Percentiles rank a stretch among this genome's conserved stretches.
phyloP scores from a whole-genome alignment of 441 rosid species.

The Pelargonium myrrhifolium region DNA sequence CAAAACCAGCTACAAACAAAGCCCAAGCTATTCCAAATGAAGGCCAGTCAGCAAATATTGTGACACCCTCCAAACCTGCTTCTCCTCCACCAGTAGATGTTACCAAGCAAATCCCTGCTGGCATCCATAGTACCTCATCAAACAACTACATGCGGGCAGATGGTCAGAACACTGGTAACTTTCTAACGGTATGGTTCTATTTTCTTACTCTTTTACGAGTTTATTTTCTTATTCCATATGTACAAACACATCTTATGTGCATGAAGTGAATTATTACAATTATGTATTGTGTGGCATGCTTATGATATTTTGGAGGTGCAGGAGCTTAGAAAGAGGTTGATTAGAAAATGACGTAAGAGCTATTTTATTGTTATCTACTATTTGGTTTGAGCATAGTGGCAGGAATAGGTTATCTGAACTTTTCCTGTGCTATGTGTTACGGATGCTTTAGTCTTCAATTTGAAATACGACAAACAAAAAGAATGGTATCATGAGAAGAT shows the following conservation, averaged over 20 bases:
- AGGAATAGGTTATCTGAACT: not conserved
- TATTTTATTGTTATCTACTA: not conserved
- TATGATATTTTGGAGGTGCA: not conserved
- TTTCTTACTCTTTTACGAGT: not conserved
- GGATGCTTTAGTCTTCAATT: no score
- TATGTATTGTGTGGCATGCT: not conserved
- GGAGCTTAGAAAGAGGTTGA: not conserved
- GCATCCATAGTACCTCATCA: slow-evolving; percentile 56
- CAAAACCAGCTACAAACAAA: slow-evolving; percentile 33
- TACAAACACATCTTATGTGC: not conserved
- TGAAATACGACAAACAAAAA: no score
- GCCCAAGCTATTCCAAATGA: slow-evolving; percentile 34
- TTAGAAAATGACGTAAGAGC: not conserved
- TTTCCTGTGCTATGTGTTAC: no score
- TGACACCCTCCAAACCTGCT: slow-evolving; percentile 32
- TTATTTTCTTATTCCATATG: not conserved
- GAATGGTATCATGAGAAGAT: no score
- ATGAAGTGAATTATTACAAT: no score
- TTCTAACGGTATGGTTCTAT: slow-evolving; percentile 53
- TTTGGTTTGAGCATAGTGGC: not conserved
- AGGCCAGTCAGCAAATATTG: slow-evolving; percentile 23
- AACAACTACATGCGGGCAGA: slow-evolving; percentile 76
- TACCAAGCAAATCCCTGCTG: slow-evolving; percentile 37
- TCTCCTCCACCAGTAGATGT: slow-evolving; percentile 42
- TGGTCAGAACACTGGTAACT: slow-evolving; percentile 84